Conservation (phyloP, 2,329 filamentous ascomycete genomes). For the Monosporascus sp. region DNA sequence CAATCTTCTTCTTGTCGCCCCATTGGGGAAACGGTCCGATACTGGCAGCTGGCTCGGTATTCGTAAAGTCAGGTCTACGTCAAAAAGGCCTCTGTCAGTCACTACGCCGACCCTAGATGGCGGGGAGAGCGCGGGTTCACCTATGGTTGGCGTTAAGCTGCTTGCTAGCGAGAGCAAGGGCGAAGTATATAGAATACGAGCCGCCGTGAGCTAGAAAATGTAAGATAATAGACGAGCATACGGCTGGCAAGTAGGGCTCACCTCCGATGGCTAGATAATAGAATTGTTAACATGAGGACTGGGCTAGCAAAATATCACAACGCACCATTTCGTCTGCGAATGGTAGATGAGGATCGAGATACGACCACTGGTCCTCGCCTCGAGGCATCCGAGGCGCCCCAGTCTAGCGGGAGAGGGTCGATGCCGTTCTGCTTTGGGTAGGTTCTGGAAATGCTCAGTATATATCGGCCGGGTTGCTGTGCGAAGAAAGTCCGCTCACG, state of each 20-base stretch:
- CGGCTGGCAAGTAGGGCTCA: conserved; percentile 27
- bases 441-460: conserved; percentile 44
- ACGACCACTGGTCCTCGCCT: conserved; percentile 85
- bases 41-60: conserved; percentile 86
- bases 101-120: conserved; percentile 1
- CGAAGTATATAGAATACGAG: conserved; percentile 94
- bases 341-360: conserved; percentile 67
- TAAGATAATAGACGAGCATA: background rate
- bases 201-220: conserved; percentile 55
- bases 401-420: conserved; percentile 81
- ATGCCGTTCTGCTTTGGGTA: conserved; percentile 94
- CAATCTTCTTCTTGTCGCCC: conserved; percentile 87
- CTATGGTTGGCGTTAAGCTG: conserved; percentile 79
- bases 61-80: conserved; percentile 56
- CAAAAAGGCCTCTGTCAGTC: conserved; percentile 2
- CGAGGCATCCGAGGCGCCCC: conserved; percentile 73
- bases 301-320: conserved; percentile 10
- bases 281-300: conserved; percentile 11
- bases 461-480: conserved; percentile 1
- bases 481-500: conserved; percentile 29
- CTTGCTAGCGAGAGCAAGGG: conserved; percentile 85
- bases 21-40: conserved; percentile 89
- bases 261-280: conserved; percentile 49
- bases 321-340: conserved; percentile 75
- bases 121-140: conserved; percentile 27